Conservation (phyloP, 768 basidiomycete species). For the Sporobolomyces phaffii region DNA sequence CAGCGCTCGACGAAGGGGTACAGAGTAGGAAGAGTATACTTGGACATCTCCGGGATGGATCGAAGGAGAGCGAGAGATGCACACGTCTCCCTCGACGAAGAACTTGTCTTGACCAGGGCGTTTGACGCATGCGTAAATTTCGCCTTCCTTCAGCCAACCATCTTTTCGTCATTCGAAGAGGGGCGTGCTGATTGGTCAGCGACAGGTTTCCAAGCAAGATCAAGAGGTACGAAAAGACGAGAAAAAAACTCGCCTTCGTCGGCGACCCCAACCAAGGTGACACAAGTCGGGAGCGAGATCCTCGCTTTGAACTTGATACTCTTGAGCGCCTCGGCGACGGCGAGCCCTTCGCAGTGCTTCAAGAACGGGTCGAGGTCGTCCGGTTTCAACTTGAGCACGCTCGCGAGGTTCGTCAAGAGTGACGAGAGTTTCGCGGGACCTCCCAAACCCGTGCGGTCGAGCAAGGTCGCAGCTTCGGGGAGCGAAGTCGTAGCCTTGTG, state of each 20-base stretch:
- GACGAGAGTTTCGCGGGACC: constrained; percentile 51
- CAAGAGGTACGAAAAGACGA: background rate
- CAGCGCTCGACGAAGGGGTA: no score
- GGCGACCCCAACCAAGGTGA: constrained; percentile 69
- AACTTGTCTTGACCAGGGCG: constrained; percentile 55
- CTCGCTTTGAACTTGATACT: constrained; percentile 70
- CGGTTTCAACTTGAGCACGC: constrained; percentile 46
- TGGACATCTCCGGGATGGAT: constrained; percentile 69
- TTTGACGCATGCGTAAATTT: constrained; percentile 53
- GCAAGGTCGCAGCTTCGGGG: constrained; percentile 51
- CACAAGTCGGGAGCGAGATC: constrained; percentile 64
- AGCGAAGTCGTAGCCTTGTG: constrained; percentile 60
- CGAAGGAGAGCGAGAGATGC: constrained; percentile 66
- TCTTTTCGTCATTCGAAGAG: constrained; percentile 54
- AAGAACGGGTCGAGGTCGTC: constrained; percentile 51
- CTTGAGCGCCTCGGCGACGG: constrained; percentile 62
- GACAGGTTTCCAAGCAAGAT: no score
- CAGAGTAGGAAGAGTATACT: constrained; percentile 49
- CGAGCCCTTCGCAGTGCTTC: constrained; percentile 55
- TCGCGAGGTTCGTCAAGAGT: constrained; percentile 49
- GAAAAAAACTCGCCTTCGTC: constrained; percentile 58
- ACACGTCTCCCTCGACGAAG: constrained; percentile 59
- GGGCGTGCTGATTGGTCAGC: constrained; percentile 44
- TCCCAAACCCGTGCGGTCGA: constrained; percentile 54
- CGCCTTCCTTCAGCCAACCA: constrained; percentile 22